These are phyloP conservation scores for Cladobotryum protrusum DNA, from an alignment of 2,329 filamentous ascomycete species.

Conservation along the genomic window DNA sequence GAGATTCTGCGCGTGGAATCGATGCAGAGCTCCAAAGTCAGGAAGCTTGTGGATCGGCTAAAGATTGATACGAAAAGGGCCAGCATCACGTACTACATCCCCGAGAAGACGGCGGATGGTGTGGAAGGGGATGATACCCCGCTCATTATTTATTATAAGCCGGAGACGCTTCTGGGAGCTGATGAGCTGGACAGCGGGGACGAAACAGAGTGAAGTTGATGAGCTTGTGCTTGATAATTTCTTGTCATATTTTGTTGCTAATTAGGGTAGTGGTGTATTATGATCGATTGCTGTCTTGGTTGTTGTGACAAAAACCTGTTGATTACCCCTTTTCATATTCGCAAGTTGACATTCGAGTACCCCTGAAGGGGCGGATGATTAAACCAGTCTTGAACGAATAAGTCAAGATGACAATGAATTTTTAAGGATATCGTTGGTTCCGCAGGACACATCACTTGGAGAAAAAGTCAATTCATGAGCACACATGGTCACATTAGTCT, in stretches of 20 bases:
- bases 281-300: too few species aligned
- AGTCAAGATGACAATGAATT: too few species aligned
- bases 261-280: background rate
- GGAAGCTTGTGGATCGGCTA: background rate
- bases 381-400: too few species aligned
- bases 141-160: background rate
- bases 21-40: background rate
- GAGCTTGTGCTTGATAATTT: too few species aligned
- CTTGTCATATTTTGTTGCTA: background rate
- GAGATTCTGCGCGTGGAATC: background rate
- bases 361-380: background rate
- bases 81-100: conserved; percentile 6
- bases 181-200: background rate
- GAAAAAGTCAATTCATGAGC: too few species aligned
- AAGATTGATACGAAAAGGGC: background rate
- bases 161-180: background rate
- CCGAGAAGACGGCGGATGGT: background rate
- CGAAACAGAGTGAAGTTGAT: background rate
- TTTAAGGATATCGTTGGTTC: too few species aligned
- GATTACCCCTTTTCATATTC: background rate
- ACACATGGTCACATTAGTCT: too few species aligned
- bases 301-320: background rate
- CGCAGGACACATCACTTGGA: too few species aligned
- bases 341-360: background rate
- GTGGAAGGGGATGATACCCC: background rate